Evolutionary conservation across 768 basidiomycete species (phyloP), one percentile per base, ranked within the genome.

Genomic region (Suillus plorans): DNA sequence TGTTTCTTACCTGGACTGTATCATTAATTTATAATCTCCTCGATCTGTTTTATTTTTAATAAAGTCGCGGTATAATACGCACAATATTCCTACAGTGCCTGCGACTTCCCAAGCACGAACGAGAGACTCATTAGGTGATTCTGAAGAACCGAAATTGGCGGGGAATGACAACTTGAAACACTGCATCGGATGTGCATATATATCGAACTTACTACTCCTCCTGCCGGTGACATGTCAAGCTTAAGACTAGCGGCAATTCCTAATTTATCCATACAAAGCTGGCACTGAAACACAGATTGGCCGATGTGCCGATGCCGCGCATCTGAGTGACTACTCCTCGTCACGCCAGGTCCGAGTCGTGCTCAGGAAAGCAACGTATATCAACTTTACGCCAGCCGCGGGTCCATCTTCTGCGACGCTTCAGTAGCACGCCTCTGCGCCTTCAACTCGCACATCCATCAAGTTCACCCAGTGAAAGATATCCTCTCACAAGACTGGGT

Each of bases 401-500:
- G 69, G 63, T 53, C 63, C 69, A 14, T 62, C 71, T 22, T 66
- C 70, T n/a, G 63, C 49, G 82, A 82, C 61, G 87, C 82, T 2
- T 84, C 88, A 8, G 86, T 88, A 22, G 82, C 80, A 22, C 85
- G 86, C 59, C 82, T 91, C 25, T 87, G 89, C 56, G 86, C 87
- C 31, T 76, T 90, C 31, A 31, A 6, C 78, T 90, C 7, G 76
- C 81, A 37, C 84, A 82, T 64, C 77, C 85, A 63, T 82, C 85
- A 45, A 79, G 78, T 34, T 72, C 78, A n/a, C 68, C 72, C n/a
- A 69, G 73, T 25, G 73, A 72, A 60, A 70, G 67, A 25, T 73
- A 74, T 18, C 67, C 72, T 25, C 68, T 79, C 2, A 63, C 66
- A 7, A 72, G 65, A 44, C 64, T 62, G 25, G 76, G 86, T 61